These are phyloP conservation scores for Phytophthora sp. DNA, from an alignment of 352 stramenopile species.

Conservation along the genomic window DNA sequence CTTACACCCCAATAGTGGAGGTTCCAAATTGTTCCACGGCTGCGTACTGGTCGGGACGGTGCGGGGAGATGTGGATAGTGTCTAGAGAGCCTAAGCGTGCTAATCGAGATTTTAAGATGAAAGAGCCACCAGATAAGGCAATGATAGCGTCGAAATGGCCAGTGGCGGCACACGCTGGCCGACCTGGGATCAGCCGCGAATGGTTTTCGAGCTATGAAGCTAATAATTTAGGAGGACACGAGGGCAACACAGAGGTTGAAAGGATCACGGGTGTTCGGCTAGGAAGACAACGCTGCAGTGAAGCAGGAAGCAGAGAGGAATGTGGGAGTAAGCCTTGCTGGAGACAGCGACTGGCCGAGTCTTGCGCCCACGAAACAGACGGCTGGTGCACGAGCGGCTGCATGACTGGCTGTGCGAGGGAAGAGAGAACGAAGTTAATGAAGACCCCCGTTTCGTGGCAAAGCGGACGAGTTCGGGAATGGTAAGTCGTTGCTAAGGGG, in stretches of 20 bases:
- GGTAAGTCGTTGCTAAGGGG: too few relatives aligned
- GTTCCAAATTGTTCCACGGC: too few relatives aligned
- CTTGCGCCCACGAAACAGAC: too few relatives aligned
- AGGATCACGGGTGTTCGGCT: neutral
- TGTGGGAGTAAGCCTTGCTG: neutral
- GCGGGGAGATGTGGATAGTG: neutral
- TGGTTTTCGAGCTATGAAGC: too few relatives aligned
- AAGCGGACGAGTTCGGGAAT: too few relatives aligned
- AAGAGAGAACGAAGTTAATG: too few relatives aligned
- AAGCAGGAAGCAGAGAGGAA: neutral
- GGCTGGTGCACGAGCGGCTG: too few relatives aligned
- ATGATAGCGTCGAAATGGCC: neutral
- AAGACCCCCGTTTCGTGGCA: too few relatives aligned
- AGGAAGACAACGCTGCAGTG: neutral
- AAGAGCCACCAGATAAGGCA: neutral
- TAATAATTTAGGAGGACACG: too few relatives aligned
- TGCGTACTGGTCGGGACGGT: conserved; percentile 4
- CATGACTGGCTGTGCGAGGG: too few relatives aligned
- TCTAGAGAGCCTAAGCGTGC: neutral
- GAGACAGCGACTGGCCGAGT: too few relatives aligned
- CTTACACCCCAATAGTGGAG: too few relatives aligned
- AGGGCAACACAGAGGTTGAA: neutral
- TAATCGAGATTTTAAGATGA: neutral
- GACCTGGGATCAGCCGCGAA: neutral
- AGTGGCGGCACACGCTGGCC: neutral